Evolutionary conservation across 176 grass and related monocot genomes (phyloP), one percentile per base, ranked within the genome.

Genomic region (Hordeum marinum): DNA sequence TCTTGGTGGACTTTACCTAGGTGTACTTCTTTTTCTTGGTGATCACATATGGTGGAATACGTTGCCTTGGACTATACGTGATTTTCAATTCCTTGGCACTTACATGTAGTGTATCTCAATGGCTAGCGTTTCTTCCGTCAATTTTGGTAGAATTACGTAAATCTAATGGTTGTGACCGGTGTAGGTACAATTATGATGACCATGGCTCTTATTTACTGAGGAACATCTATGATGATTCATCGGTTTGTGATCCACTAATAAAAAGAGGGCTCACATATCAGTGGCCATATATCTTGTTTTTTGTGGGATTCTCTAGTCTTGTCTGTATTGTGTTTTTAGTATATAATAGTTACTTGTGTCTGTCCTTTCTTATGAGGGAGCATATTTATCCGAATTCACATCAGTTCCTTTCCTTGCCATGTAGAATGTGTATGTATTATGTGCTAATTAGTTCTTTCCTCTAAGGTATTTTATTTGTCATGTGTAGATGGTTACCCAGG

Each of bases 401-500:
- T 8, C 54, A 55, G 34, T 34, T 66, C 29, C 3, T 7, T 61
- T 78, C 42, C 32, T 61, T 86, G 32, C 32, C 23, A 8, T 84
- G 64, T 2, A 4, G 12, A 20, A 74, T 41, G 35, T 72, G 6
- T 86, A 42, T 86, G 65, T 45, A 57, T 27, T 77, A 55, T 82
- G 13, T 29, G 39, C 11, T 27, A 21, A 21, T 43, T 85, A 40
- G 9, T 73, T 73, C 21, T 75, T 83, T 29, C 11, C 11, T 79
- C 61, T 90, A 39, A 84, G 24, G 4, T 52, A 74, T 86, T 15
- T 42, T 80, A 34, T 32, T 83, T 92, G 37, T 90, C 65, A 12
- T 68, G 3, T 82, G 63, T 81, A 92, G 93, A 83, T 95, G 65
- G 50, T 84, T 70, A 46, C 84, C 63, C 93, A 88, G 83, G 48